Conservation (phyloP, 305 asterid genomes). For the Plantago coronopus region DNA sequence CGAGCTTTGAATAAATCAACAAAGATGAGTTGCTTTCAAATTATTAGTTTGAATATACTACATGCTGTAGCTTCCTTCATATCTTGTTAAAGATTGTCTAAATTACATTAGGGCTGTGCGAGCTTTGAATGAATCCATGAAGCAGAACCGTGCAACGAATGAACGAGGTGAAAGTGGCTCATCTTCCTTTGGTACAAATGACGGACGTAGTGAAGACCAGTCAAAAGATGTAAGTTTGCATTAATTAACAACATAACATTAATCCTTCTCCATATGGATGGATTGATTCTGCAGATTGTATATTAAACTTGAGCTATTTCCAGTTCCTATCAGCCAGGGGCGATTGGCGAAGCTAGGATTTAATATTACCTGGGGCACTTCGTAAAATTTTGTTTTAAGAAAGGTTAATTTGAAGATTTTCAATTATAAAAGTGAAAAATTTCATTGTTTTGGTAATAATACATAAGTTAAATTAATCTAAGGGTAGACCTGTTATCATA, state of each 20-base stretch:
- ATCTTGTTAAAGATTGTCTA: conserved; percentile 12
- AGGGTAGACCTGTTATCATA: too few relatives aligned
- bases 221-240: conserved; percentile 59
- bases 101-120: conserved; percentile 74
- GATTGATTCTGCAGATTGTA: conserved; percentile 16
- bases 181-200: conserved; percentile 38
- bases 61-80: conserved; percentile 1
- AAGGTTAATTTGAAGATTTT: too few relatives aligned
- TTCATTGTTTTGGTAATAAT: too few relatives aligned
- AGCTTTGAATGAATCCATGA: conserved; percentile 90
- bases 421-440: too few relatives aligned
- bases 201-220: conserved; percentile 44
- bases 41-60: conserved; percentile 5
- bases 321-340: conserved; percentile 4
- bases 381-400: too few relatives aligned
- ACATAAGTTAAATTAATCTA: too few relatives aligned
- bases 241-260: conserved; percentile 9
- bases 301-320: conserved; percentile 15
- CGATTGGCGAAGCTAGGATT: too few relatives aligned
- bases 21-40: conserved; percentile 63
- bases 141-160: conserved; percentile 75
- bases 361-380: too few relatives aligned
- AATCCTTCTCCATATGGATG: conserved; percentile 5
- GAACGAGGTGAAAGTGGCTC: conserved; percentile 65
- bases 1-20: conserved; percentile 88